Evolutionary conservation across 352 stramenopile species (phyloP), one percentile per base, ranked within the genome.

Genomic region (Peronospora belbahrii): DNA sequence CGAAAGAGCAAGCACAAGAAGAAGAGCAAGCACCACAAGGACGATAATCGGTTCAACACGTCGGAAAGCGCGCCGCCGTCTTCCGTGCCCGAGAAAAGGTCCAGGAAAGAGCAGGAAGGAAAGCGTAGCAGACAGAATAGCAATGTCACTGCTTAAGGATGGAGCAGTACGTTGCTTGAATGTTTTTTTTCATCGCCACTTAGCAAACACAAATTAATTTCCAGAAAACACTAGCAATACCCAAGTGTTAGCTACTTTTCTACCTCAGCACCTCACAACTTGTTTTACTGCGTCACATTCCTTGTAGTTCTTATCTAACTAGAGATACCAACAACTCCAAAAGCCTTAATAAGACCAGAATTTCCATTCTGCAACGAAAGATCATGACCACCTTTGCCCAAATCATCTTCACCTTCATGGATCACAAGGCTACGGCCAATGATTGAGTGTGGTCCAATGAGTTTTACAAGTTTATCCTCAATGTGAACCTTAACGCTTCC

Each of bases 401-500:
- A 56, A 70, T 99, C 96, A 70, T 99, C 96, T 60, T 98, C 93
- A 58, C 82, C 78, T 22, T 88, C 94, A 51, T 96, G 94, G 56
- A 99, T 62, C 45, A 97, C 83, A 38, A 99, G 73, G 35, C 89
- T 97, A 48, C 96, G 83, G 53, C 96, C 96, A 65, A 99, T 98
- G 52, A 98, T 91, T 23, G 92, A 98, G 77, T 99, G 95, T 17
- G 96, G 95, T 17, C 96, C 96, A 51, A 98, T 97, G 39, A 99
- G 79, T 69, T 98, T 97, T 42, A 99, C 85, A 42, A 97, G 71
- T 46, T 87, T 84, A 71, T 98, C 95, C 52, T 97, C 82, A 42
- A 98, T 84, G 60, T 97, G 72, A 32, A 99, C 83, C 52, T 79
- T 82, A 48, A 65, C 84, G 27, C 67, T 75, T 63, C 95, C 94